Conservation (phyloP, 352 stramenopile species). For the Globisporangium megalacanthum region DNA sequence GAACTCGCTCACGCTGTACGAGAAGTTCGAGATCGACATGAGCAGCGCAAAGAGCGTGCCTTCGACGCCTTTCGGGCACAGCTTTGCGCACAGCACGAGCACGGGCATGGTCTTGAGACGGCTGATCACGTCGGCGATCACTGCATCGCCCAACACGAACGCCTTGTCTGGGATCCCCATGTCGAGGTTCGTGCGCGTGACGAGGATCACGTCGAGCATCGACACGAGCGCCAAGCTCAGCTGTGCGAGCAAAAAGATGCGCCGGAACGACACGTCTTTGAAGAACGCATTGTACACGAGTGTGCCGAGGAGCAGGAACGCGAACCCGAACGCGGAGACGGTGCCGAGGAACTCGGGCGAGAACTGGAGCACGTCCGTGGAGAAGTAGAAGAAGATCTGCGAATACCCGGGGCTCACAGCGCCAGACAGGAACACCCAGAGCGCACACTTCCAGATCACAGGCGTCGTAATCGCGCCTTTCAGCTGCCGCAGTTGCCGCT, state of each 20-base stretch:
- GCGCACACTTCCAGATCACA: constrained; percentile 93
- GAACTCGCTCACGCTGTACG: constrained; percentile 90
- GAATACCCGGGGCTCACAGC: constrained; percentile 91
- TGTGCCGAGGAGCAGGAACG: constrained; percentile 76
- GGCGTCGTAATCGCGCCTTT: constrained; percentile 79
- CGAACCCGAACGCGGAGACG: constrained; percentile 70
- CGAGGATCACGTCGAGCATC: constrained; percentile 80
- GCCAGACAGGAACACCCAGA: constrained; percentile 95
- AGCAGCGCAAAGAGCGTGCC: constrained; percentile 95
- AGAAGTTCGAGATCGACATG: constrained; percentile 97
- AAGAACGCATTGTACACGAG: constrained; percentile 84
- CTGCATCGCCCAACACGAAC: constrained; percentile 94
- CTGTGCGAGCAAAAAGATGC: constrained; percentile 90
- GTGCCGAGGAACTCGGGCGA: constrained; percentile 93
- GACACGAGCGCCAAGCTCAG: constrained; percentile 67
- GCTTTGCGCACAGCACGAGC: constrained; percentile 91
- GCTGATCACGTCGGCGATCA: constrained; percentile 83
- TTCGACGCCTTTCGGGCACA: constrained; percentile 95
- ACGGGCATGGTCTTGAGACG: constrained; percentile 90
- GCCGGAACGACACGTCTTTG: constrained; percentile 90
- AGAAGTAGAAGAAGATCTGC: constrained; percentile 95
- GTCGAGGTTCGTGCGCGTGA: constrained; percentile 89
- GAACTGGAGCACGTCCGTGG: constrained; percentile 94
- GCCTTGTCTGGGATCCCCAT: constrained; percentile 93
- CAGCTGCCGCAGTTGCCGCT: constrained; percentile 51